Base-by-base conservation (phyloP, 2,329 filamentous ascomycete species). In the Aspergillus chevalieri region DNA sequence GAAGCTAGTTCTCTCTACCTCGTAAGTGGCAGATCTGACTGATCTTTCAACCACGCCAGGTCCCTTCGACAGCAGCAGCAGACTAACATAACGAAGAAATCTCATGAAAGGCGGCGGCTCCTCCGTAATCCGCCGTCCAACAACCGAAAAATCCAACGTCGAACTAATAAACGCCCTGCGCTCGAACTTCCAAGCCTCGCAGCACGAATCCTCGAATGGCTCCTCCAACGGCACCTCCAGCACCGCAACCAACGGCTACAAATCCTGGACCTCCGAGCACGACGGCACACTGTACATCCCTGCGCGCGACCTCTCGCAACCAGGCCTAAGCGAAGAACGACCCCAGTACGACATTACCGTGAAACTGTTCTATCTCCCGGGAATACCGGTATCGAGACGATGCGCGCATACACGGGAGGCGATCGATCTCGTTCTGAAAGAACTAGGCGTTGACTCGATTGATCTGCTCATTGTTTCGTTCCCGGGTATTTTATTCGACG, bases 391-490 rank as follows among this genome's bases (percentile, higher is more conserved):
- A 1, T 77, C 78, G 15, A 73, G 83, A 56, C 82, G 92, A 52
- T 81, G 80, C 57, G 75, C 77, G 48, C 85, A 95, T 65, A 86
- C 87, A 7, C 73, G 79, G 48, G 87, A 94, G 64, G 92, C 93
- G 1, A 77, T 98, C 57, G 76, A 82, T 46, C 72, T 95, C 8
- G 91, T 97, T 8, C 77, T 86, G 56, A 86, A 85, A 65, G 89
- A 95, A 69, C 74, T 98, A 50, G 80, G 84, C 47, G 83, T 91
- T 6, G 69, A 80, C 7, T 83, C 80, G 24, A 84, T 97, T 56
- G 89, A 97, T 66, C 80, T 98, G 24, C 78, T 98, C 42, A 93
- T 98, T 56, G 84, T 92, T 8, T 95, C 89, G 0, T 97, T 96
- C 68, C 92, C 93, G 0, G 90, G 89, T 44, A 85, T 97, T 68